phyloP scores from a whole-genome alignment of 768 basidiomycete species.

The Mycena alexandri region DNA sequence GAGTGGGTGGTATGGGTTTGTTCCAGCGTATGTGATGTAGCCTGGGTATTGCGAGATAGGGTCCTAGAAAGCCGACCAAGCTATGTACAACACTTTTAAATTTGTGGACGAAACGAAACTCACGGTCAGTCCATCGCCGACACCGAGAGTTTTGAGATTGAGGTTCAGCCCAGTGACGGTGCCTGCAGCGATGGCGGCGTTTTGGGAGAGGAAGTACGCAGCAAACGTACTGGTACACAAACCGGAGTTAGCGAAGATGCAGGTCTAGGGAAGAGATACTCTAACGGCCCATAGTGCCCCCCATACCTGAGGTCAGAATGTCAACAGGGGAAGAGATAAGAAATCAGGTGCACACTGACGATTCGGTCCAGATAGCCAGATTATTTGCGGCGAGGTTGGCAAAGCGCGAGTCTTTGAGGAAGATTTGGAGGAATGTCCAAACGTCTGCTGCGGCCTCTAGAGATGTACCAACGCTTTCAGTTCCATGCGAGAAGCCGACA shows the following conservation, averaged over 20 bases:
- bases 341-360: slow-evolving; percentile 46
- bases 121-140: slow-evolving; percentile 74
- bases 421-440: slow-evolving; percentile 75
- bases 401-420: slow-evolving; percentile 67
- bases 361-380: slow-evolving; percentile 76
- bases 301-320: slow-evolving; percentile 61
- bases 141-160: slow-evolving; percentile 69
- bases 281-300: slow-evolving; percentile 73
- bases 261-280: too few relatives aligned
- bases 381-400: slow-evolving; percentile 57
- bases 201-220: slow-evolving; percentile 71
- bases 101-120: slow-evolving; percentile 24
- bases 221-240: slow-evolving; percentile 58
- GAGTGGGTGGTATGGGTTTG: slow-evolving; percentile 69
- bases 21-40: slow-evolving; percentile 66
- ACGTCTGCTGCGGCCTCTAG: slow-evolving; percentile 66
- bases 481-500: slow-evolving; percentile 73
- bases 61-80: slow-evolving; percentile 43
- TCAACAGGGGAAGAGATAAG: background rate
- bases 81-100: too few relatives aligned
- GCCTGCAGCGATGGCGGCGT: slow-evolving; percentile 65
- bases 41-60: slow-evolving; percentile 68
- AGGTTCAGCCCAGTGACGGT: slow-evolving; percentile 59
- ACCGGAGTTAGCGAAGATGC: too few relatives aligned
- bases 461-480: slow-evolving; percentile 62